Percentiles rank a stretch among this genome's conserved stretches.
phyloP scores from a whole-genome alignment of 1,139 yeast species.

The Eremothecium gossypii region DNA sequence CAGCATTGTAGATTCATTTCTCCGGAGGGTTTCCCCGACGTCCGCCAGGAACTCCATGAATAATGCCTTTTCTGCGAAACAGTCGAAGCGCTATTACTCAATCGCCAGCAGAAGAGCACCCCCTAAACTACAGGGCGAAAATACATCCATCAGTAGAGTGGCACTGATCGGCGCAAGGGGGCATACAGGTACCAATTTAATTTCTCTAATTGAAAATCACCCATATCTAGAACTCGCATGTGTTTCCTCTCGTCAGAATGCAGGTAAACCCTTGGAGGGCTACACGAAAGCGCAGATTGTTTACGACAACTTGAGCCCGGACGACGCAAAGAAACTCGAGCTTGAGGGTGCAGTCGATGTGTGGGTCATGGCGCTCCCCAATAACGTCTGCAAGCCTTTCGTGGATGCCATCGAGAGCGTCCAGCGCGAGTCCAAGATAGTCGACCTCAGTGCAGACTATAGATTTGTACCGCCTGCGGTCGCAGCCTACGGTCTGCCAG shows the following conservation, averaged over 20 bases:
- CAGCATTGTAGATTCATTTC: conserved; percentile 57
- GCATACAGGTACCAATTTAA: conserved; percentile 88
- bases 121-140: conserved; percentile 69
- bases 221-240: conserved; percentile 81
- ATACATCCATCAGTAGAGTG: conserved; percentile 52
- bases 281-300: conserved; percentile 72
- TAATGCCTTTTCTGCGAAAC: conserved; percentile 29
- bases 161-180: conserved; percentile 99
- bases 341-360: conserved; percentile 72
- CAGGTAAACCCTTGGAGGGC: conserved; percentile 78
- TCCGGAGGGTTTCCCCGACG: conserved; percentile 22
- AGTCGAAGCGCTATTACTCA: conserved; percentile 29
- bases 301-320: conserved; percentile 79
- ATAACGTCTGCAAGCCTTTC: conserved; percentile 95
- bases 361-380: conserved; percentile 99
- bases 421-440: conserved; percentile 56
- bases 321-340: conserved; percentile 75
- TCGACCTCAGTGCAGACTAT: conserved; percentile 92
- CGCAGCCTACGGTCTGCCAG: conserved; percentile 93
- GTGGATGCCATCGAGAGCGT: conserved; percentile 84
- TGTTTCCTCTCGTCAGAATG: conserved; percentile 90
- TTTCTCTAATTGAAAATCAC: conserved; percentile 76
- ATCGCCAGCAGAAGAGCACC: conserved; percentile 36
- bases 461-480: conserved; percentile 80
- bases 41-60: conserved; percentile 11